These are phyloP conservation scores for Phytophthora sp. DNA, from an alignment of 352 stramenopile species.

Conservation along the genomic window DNA sequence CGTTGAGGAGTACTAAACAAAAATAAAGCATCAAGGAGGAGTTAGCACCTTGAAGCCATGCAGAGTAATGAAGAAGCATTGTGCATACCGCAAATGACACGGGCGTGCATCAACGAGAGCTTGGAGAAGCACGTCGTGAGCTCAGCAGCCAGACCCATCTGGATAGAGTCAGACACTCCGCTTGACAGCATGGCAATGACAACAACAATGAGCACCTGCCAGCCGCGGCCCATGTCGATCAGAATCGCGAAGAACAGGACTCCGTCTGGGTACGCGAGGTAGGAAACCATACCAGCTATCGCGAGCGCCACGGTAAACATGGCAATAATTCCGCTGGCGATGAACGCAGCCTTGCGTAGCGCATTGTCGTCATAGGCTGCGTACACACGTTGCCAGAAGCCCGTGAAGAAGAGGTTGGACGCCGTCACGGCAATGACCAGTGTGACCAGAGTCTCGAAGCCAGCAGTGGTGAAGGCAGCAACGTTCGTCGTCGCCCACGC, in stretches of 20 bases:
- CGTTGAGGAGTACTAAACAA: slow-evolving; percentile 67
- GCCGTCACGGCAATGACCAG: slow-evolving; percentile 68
- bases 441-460: slow-evolving; percentile 79
- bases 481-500: slow-evolving; percentile 63
- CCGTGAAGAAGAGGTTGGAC: slow-evolving; percentile 81
- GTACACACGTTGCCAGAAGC: slow-evolving; percentile 83
- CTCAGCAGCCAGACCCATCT: slow-evolving; percentile 77
- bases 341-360: slow-evolving; percentile 49
- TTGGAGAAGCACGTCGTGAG: slow-evolving; percentile 74
- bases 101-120: slow-evolving; percentile 58
- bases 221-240: slow-evolving; percentile 69
- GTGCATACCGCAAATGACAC: slow-evolving; percentile 56
- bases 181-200: slow-evolving; percentile 75
- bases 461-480: slow-evolving; percentile 60
- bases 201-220: slow-evolving; percentile 72
- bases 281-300: slow-evolving; percentile 75
- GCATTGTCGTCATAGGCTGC: slow-evolving; percentile 61
- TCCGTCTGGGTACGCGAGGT: slow-evolving; percentile 62
- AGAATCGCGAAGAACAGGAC: slow-evolving; percentile 77
- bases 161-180: slow-evolving; percentile 71
- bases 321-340: slow-evolving; percentile 59
- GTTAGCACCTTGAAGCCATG: neutral
- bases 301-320: slow-evolving; percentile 76
- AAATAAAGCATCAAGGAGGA: slow-evolving; percentile 3
- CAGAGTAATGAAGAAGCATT: neutral